Evolutionary conservation across 163 green algal genomes (phyloP).

Genomic region (Scenedesmus sp.): DNA sequence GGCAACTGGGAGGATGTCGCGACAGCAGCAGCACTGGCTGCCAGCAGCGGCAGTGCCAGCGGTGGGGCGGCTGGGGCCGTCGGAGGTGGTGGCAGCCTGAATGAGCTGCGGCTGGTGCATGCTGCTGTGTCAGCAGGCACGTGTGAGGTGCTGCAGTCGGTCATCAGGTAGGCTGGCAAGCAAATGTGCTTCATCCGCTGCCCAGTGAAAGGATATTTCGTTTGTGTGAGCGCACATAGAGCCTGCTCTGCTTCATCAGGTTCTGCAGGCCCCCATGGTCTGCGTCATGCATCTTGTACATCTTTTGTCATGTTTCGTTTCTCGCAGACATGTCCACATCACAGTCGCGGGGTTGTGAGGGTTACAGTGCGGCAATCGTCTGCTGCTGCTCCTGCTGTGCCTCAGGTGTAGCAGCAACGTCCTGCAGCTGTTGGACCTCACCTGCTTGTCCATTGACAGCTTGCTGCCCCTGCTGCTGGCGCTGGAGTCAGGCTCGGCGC

Average conservation of each 20-base stretch:
- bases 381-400: neutral
- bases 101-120: neutral
- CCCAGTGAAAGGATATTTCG: neutral
- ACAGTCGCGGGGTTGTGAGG: too few species aligned
- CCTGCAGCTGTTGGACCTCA: slow-evolving; percentile 34
- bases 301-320: too few species aligned
- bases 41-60: neutral
- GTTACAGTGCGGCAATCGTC: too few species aligned
- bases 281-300: too few species aligned
- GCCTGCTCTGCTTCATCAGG: too few species aligned
- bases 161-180: slow-evolving; percentile 6
- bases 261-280: too few species aligned
- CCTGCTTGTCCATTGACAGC: neutral
- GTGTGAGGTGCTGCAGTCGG: neutral
- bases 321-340: too few species aligned
- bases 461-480: slow-evolving; percentile 37
- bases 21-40: neutral
- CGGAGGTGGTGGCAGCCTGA: neutral
- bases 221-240: neutral
- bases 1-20: neutral
- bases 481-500: neutral
- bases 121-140: neutral
- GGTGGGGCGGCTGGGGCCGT: neutral
- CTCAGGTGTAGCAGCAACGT: neutral
- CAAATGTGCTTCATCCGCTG: neutral